These are phyloP conservation scores for Debaryomyces tyrocola DNA, from an alignment of 805 yeast species.

Conservation along the genomic window DNA sequence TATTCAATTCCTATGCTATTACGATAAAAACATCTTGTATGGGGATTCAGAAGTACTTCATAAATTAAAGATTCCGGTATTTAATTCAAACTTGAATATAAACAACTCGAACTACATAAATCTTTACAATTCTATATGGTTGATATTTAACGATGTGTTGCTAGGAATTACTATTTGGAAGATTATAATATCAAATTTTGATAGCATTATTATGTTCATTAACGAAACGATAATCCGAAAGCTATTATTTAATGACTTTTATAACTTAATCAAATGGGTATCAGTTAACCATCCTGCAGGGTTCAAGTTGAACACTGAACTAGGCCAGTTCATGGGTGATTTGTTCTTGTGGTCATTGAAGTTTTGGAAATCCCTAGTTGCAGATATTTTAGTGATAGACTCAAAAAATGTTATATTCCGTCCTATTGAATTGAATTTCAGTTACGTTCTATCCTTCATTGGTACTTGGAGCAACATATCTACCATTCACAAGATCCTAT, in stretches of 20 bases:
- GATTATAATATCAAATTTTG: conserved; percentile 36
- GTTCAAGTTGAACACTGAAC: conserved; percentile 82
- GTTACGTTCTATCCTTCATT: not conserved
- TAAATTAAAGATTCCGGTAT: conserved; percentile 36
- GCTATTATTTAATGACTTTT: conserved; percentile 46
- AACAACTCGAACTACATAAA: conserved; percentile 61
- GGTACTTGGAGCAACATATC: not conserved
- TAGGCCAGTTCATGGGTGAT: conserved; percentile 84
- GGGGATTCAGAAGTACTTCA: conserved; percentile 44
- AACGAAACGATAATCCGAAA: conserved; percentile 32
- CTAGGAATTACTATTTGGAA: conserved; percentile 64
- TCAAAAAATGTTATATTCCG: not conserved
- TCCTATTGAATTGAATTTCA: not conserved
- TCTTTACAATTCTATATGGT: conserved; percentile 86
- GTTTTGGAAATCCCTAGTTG: conserved; percentile 48
- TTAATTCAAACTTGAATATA: conserved; percentile 36
- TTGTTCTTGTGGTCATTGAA: conserved; percentile 81
- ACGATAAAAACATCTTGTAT: conserved; percentile 41
- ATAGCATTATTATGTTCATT: conserved; percentile 20
- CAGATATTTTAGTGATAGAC: conserved; percentile 3
- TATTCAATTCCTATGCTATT: conserved; percentile 64
- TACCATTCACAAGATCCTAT: not conserved
- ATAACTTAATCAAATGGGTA: conserved; percentile 62
- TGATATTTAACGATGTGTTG: conserved; percentile 77
- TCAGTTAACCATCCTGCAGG: conserved; percentile 88